phyloP scores from a whole-genome alignment of 164 flowering plant genomes.

The Chimonanthus salicifolius region DNA sequence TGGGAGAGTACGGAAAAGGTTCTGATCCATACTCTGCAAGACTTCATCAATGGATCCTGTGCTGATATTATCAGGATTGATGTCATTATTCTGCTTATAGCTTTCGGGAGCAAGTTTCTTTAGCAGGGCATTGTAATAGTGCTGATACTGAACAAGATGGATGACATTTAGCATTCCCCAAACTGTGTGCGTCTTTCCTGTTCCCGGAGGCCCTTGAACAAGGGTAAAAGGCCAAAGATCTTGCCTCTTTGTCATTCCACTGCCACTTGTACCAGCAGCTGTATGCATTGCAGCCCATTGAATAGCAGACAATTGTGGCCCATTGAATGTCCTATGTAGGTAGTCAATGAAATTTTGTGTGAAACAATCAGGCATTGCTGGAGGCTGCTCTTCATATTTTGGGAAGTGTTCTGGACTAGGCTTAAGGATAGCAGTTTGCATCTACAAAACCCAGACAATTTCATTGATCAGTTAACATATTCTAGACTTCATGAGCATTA shows the following conservation, averaged over 20 bases:
- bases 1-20: constrained; percentile 83
- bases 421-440: constrained; percentile 93
- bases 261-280: constrained; percentile 82
- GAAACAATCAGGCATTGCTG: constrained; percentile 98
- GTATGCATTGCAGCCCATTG: constrained; percentile 99
- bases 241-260: constrained; percentile 62
- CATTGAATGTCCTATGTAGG: constrained; percentile 69
- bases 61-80: constrained; percentile 40
- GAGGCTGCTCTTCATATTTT: constrained; percentile 82
- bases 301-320: constrained; percentile 86
- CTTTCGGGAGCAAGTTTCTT: constrained; percentile 93
- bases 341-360: constrained; percentile 77
- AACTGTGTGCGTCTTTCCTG: constrained; percentile 97
- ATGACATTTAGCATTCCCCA: constrained; percentile 99
- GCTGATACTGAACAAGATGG: constrained; percentile 96
- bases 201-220: constrained; percentile 99
- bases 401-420: constrained; percentile 96
- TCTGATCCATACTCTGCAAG: constrained; percentile 90
- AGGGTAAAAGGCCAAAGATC: constrained; percentile 98
- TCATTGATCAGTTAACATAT: background rate
- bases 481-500: background rate
- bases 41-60: constrained; percentile 89
- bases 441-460: constrained; percentile 32
- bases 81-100: constrained; percentile 66
- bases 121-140: constrained; percentile 76